Evolutionary conservation across 306 rosid genomes (phyloP).

Genomic region (Vicia sativa): DNA sequence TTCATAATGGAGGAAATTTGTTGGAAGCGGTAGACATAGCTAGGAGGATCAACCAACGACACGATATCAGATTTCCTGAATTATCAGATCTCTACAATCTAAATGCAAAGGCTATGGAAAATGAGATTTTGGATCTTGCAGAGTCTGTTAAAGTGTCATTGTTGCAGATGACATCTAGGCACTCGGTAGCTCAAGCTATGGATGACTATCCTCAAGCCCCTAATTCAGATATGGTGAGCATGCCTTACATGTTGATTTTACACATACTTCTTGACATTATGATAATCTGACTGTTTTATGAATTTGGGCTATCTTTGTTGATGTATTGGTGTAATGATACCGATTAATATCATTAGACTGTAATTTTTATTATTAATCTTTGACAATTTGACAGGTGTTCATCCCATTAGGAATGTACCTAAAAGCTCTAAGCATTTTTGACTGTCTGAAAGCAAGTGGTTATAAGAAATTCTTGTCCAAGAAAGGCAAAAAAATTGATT

Average conservation of each 20-base stretch:
- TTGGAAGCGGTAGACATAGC: slow-evolving; percentile 72
- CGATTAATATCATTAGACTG: slow-evolving; percentile 7
- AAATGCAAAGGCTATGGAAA: slow-evolving; percentile 44
- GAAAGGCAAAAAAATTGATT: slow-evolving; percentile 61
- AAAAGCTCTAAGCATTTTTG: slow-evolving; percentile 55
- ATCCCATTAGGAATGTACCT: slow-evolving; percentile 63
- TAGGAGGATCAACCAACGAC: slow-evolving; percentile 55
- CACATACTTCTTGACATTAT: slow-evolving; percentile 28
- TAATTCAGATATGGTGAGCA: slow-evolving; percentile 66
- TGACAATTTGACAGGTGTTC: slow-evolving; percentile 63
- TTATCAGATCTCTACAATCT: slow-evolving; percentile 55
- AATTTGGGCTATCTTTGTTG: slow-evolving; percentile 15
- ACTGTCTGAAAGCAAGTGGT: slow-evolving; percentile 44
- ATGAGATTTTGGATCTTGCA: slow-evolving; percentile 63
- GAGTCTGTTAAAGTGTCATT: slow-evolving; percentile 56
- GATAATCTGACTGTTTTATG: slow-evolving; percentile 8
- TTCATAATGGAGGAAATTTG: slow-evolving; percentile 81
- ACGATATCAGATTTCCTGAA: slow-evolving; percentile 65
- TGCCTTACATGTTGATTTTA: slow-evolving; percentile 1
- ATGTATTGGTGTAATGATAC: slow-evolving; percentile 11
- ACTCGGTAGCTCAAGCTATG: slow-evolving; percentile 74
- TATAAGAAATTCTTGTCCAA: slow-evolving; percentile 44
- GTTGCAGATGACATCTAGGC: slow-evolving; percentile 65
- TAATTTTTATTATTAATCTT: slow-evolving; percentile 32
- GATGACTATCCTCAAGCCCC: slow-evolving; percentile 78